phyloP scores from a whole-genome alignment of 257 asterid genomes.

The Cordia subcordata region DNA sequence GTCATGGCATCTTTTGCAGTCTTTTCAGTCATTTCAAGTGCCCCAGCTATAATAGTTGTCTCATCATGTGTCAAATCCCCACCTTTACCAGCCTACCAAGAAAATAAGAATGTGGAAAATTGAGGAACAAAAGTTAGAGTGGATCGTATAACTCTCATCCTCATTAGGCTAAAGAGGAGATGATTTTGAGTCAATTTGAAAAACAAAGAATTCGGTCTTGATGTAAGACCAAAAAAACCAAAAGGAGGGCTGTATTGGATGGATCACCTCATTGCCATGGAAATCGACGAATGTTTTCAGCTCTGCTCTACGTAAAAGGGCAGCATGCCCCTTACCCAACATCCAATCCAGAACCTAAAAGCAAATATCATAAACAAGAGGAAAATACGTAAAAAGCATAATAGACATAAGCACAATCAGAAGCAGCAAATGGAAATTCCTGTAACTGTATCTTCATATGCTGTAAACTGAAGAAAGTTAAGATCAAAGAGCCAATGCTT shows the following conservation, averaged over 20 bases:
- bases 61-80: slow-evolving; percentile 98
- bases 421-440: too few species aligned
- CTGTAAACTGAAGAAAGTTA: too few species aligned
- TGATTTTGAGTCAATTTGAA: neutral
- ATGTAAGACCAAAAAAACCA: neutral
- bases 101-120: neutral
- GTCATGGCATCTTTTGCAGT: slow-evolving; percentile 99
- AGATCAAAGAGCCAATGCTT: too few species aligned
- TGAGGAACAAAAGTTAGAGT: neutral
- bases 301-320: slow-evolving; percentile 89
- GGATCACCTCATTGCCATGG: slow-evolving; percentile 89
- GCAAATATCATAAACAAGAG: neutral
- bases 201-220: neutral
- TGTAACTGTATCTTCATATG: too few species aligned
- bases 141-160: neutral
- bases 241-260: neutral
- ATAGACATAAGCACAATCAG: neutral
- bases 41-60: slow-evolving; percentile 97
- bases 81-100: slow-evolving; percentile 87
- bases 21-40: slow-evolving; percentile 84
- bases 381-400: neutral
- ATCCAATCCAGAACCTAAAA: slow-evolving; percentile 89
- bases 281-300: slow-evolving; percentile 96
- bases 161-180: neutral
- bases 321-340: slow-evolving; percentile 98